phyloP scores from a whole-genome alignment of 2,329 filamentous ascomycete species.

The Kalmusia sp. region DNA sequence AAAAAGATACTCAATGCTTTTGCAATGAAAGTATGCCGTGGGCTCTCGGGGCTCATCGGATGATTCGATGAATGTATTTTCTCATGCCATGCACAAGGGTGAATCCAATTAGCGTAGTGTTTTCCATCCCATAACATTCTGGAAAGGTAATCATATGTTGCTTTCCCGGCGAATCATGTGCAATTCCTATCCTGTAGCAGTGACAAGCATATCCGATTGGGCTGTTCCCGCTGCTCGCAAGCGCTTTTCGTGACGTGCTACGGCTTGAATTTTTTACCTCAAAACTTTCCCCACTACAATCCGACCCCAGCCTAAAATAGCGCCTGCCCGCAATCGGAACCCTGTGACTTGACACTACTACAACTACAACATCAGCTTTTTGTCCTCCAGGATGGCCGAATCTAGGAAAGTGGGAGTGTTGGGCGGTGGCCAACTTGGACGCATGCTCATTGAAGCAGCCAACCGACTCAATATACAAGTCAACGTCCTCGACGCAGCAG shows the following conservation, averaged over 20 bases:
- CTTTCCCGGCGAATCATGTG: no score
- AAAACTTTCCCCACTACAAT: slow-evolving; percentile 1
- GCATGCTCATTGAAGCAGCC: slow-evolving; percentile 93
- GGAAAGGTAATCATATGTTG: no score
- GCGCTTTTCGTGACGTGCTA: slow-evolving; percentile 6
- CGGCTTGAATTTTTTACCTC: slow-evolving; percentile 9
- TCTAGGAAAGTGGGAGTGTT: slow-evolving; percentile 44
- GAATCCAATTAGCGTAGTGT: background rate
- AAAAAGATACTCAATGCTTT: slow-evolving; percentile 48
- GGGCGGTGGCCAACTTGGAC: slow-evolving; percentile 70
- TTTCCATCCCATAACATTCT: no score
- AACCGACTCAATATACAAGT: slow-evolving; percentile 78
- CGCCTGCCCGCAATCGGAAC: slow-evolving; percentile 3
- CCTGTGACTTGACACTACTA: background rate
- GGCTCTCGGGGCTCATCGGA: slow-evolving; percentile 41
- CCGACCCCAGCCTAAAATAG: slow-evolving; percentile 5
- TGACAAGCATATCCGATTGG: no score
- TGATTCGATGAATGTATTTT: slow-evolving; percentile 35
- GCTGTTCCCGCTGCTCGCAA: background rate
- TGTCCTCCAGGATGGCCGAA: slow-evolving; percentile 43
- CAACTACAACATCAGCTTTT: no score
- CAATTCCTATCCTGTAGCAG: no score
- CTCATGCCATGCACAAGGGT: background rate
- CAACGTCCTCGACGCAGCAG: slow-evolving; percentile 78
- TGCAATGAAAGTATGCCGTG: slow-evolving; percentile 43